phyloP scores from a whole-genome alignment of 352 stramenopile genomes.

The Globisporangium paroecandrum region DNA sequence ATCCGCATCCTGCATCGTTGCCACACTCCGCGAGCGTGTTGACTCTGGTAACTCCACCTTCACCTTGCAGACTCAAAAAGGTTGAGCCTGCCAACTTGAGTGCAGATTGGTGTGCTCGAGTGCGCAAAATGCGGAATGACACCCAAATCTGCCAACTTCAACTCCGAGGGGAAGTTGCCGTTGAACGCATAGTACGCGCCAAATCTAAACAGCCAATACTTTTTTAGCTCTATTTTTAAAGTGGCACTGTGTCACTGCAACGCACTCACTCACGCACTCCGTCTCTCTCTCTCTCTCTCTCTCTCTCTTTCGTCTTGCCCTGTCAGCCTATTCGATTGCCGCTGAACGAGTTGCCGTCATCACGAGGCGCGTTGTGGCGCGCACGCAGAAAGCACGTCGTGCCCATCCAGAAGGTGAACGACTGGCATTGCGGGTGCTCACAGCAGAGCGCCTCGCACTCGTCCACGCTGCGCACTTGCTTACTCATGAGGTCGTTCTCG shows the following conservation, averaged over 20 bases:
- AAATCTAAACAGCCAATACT: conserved; percentile 26
- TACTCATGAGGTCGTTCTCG: conserved; percentile 57
- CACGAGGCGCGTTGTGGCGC: conserved; percentile 31
- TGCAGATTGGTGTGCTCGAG: not conserved
- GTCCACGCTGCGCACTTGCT: conserved; percentile 47
- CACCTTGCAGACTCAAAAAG: conserved; percentile 1
- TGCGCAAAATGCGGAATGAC: conserved; percentile 15
- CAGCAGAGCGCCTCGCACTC: conserved; percentile 70
- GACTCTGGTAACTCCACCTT: not conserved
- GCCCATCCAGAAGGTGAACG: conserved; percentile 69
- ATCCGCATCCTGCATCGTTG: not conserved
- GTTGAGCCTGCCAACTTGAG: conserved; percentile 6
- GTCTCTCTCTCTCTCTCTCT: not conserved
- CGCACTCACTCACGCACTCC: conserved; percentile 19
- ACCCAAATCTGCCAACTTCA: conserved; percentile 26
- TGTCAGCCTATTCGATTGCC: conserved; percentile 34
- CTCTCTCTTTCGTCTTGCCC: not conserved
- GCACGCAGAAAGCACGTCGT: conserved; percentile 69
- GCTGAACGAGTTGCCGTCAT: conserved; percentile 58
- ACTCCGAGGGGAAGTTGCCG: conserved; percentile 21
- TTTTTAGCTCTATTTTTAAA: conserved; percentile 2
- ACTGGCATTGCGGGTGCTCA: conserved; percentile 49
- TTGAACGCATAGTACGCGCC: conserved; percentile 18
- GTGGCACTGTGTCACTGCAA: not conserved
- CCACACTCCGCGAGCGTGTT: not conserved